Percentiles rank a stretch among this genome's conserved stretches.
These are phyloP conservation scores for Trametes sp. DNA, from an alignment of 1,284 basidiomycete genomes.

Conservation along the genomic window DNA sequence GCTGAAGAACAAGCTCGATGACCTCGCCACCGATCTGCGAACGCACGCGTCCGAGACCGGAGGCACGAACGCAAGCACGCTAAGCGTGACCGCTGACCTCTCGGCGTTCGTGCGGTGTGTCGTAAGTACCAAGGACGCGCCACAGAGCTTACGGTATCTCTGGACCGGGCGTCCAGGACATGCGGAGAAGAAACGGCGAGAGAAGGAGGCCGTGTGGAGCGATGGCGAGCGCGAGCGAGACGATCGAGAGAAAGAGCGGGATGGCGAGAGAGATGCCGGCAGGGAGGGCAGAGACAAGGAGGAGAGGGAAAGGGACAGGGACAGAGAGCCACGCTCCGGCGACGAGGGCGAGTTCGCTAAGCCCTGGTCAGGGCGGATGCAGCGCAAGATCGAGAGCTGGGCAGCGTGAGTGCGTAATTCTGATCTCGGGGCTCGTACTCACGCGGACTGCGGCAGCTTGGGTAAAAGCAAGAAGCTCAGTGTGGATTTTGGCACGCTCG, in stretches of 20 bases:
- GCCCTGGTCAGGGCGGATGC: conserved; percentile 67
- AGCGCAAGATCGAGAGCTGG: conserved; percentile 76
- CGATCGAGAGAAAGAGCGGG: conserved; percentile 40
- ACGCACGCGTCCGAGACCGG: conserved; percentile 38
- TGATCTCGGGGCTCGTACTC: conserved; percentile 1
- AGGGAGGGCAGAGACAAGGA: conserved; percentile 45
- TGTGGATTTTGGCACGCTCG: conserved; percentile 42
- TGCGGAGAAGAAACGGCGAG: conserved; percentile 42
- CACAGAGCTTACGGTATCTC: conserved; percentile 47
- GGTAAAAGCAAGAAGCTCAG: conserved; percentile 48
- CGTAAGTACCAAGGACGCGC: conserved; percentile 45
- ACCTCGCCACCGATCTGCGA: conserved; percentile 47
- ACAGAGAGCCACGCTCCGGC: conserved; percentile 42
- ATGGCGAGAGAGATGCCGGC: conserved; percentile 37
- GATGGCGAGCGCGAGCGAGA: conserved; percentile 45
- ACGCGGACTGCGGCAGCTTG: conserved; percentile 34
- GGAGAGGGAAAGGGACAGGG: conserved; percentile 46
- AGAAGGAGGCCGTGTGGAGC: conserved; percentile 44
- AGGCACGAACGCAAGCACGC: conserved; percentile 43
- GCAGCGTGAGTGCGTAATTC: conserved; percentile 57
- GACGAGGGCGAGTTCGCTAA: conserved; percentile 45
- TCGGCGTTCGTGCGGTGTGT: conserved; percentile 44
- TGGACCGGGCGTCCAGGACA: conserved; percentile 49
- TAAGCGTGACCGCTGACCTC: conserved; percentile 56
- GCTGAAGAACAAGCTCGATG: conserved; percentile 60